Evolutionary conservation across 192 early-diverging fungal genomes (phyloP).

Genomic region (Podochytrium sp.): DNA sequence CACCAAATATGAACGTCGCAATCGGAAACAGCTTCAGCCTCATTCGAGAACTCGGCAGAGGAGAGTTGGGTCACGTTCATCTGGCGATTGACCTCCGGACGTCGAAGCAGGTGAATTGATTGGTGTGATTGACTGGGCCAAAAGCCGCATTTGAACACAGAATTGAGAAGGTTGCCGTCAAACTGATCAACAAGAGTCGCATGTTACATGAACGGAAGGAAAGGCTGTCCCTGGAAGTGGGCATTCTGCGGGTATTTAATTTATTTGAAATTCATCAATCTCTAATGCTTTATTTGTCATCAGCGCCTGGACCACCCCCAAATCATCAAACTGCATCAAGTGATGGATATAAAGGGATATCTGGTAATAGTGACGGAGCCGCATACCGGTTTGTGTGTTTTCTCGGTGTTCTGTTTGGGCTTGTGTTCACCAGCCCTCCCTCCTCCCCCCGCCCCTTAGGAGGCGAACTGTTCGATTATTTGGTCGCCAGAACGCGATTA

Average conservation of each 20-base stretch:
- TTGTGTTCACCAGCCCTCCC: neutral
- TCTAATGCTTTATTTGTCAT: neutral
- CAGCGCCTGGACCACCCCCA: conserved; percentile 83
- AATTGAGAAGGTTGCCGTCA: conserved; percentile 90
- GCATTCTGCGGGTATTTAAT: conserved; percentile 78
- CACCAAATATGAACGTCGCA: too few species aligned
- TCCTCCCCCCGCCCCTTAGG: conserved; percentile 42
- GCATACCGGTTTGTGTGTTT: neutral
- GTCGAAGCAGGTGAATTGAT: conserved; percentile 26
- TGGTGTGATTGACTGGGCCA: too few species aligned
- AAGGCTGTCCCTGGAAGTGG: conserved; percentile 92
- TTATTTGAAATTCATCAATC: neutral
- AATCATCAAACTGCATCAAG: conserved; percentile 90
- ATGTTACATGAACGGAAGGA: conserved; percentile 79
- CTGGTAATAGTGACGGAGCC: conserved; percentile 94
- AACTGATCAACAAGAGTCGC: conserved; percentile 89
- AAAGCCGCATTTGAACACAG: too few species aligned
- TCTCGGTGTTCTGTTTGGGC: too few species aligned
- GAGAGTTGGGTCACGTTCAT: conserved; percentile 62
- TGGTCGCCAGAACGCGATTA: conserved; percentile 87
- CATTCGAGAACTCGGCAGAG: too few species aligned
- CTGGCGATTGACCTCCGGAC: conserved; percentile 42
- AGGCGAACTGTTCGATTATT: conserved; percentile 95
- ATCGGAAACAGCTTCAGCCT: too few species aligned
- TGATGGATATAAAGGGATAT: conserved; percentile 90